Base-by-base conservation (phyloP, 805 yeast species). In the Zygosaccharomyces gambellarensis region DNA sequence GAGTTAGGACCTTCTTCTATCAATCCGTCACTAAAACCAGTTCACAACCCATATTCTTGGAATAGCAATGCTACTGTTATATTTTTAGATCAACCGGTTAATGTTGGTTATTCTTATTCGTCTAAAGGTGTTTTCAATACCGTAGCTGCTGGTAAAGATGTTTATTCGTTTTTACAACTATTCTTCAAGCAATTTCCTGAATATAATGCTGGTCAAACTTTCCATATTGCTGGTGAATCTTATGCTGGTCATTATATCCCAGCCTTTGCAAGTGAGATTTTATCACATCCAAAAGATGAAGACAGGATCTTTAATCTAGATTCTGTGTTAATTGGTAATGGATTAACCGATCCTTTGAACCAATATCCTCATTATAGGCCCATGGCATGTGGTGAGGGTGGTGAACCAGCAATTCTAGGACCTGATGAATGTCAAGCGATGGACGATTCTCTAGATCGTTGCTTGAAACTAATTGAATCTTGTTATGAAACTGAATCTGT, bases 161-260 rank as follows among this genome's bases (percentile, higher is more conserved):
- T 85, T 21, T 86, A 78, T 63, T 87, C 87, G 2, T 85, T 88
- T 62, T 74, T 88, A 69, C 83, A 84, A 65, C 76, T 88, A 59
- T 87, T 88, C 69, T 87, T 85, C 75, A 76, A 81, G 62, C 83
- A 85, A 63, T 87, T 87, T 75, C 76, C 78, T 27, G 72, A 78
- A 53, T 85, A 79, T 65, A 60, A 63, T 22, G 47, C 55, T 6
- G 64, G 70, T 22, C 72, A 78, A 48, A 79, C 77, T 45, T 87
- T 90, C 78, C 96, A 89, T 68, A 86, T 90, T 65, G 85, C 96
- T 39, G 97, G 97, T 57, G 97, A 90, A 66, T 85, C 95, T 7
- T 90, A 90, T 63, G 97, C 92, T 17, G 97, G 97, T 45, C 95
- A 89, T 64, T 90, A 92, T 71, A 86, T 90, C 56, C 99, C 99